Conservation (phyloP, 441 rosid species). For the Gossypium trilobum region DNA sequence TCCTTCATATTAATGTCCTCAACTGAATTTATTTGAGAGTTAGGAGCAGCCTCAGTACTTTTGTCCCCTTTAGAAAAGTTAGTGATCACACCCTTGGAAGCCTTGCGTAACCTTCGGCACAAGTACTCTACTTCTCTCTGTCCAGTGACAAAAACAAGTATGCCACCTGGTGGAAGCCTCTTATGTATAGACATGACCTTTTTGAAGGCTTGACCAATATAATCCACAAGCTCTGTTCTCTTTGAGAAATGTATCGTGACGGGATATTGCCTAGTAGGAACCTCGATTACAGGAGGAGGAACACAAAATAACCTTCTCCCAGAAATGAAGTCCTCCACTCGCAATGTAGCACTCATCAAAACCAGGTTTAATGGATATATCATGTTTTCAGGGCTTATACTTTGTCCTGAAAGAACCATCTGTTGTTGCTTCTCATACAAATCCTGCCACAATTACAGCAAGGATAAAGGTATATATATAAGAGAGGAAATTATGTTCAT, state of each 20-base stretch:
- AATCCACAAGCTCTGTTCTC: slow-evolving; percentile 73
- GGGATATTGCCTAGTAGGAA: slow-evolving; percentile 72
- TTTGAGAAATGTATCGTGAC: slow-evolving; percentile 72
- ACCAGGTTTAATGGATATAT: slow-evolving; percentile 68
- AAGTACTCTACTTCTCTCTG: slow-evolving; percentile 85
- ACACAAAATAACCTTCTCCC: slow-evolving; percentile 52
- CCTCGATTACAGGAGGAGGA: slow-evolving; percentile 64
- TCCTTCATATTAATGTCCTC: slow-evolving; percentile 59
- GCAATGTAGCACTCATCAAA: slow-evolving; percentile 88
- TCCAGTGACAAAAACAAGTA: slow-evolving; percentile 90
- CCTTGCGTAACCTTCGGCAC: slow-evolving; percentile 53
- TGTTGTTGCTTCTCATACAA: slow-evolving; percentile 50
- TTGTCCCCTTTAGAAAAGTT: slow-evolving; percentile 25
- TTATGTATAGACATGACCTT: slow-evolving; percentile 80
- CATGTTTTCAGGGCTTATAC: slow-evolving; percentile 38
- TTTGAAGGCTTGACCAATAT: slow-evolving; percentile 76
- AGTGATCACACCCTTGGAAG: slow-evolving; percentile 41
- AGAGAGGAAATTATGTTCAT: not conserved
- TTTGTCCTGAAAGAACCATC: slow-evolving; percentile 45
- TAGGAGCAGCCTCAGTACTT: slow-evolving; percentile 21
- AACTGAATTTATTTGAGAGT: slow-evolving; percentile 26
- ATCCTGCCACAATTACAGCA: slow-evolving; percentile 30
- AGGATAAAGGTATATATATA: not conserved
- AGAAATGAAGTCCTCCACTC: slow-evolving; percentile 66
- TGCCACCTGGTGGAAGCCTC: slow-evolving; percentile 78